Base-by-base conservation (phyloP, 106 monocot species). In the Dioscorea alata region DNA sequence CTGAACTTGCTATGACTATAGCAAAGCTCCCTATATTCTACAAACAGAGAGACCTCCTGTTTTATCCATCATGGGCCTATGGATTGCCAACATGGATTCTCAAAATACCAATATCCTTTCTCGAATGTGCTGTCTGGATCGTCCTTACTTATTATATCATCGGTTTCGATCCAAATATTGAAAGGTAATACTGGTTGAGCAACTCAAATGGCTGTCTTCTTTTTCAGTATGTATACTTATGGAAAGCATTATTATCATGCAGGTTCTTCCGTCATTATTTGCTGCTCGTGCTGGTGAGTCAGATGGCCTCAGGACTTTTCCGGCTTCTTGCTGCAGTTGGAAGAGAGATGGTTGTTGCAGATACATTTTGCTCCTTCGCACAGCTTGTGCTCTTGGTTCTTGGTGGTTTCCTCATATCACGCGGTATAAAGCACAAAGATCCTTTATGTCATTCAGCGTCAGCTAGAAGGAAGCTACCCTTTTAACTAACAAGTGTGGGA, bases 1-100 rank as follows among this genome's bases (percentile, higher is more conserved):
- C 78, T 8, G 85, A 85, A 51, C 33, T 85, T 23, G 49, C 78
- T 9, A 74, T 85, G 81, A 85, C 72, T 9, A 59, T 85, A 33
- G 33, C 34, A 12, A 63, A 71, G 65, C 75, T 85, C 42, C 81
- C 78, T 13, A 64, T 81, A 6, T 81, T 81, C 81, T 81, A 81
- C 49, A 85, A 85, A 57, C 85, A 81, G 68, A 78, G 85, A 64
- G 79, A 79, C 33, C 57, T 73, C 6, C 57, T 64, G 12, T 73
- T 79, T n/a, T 79, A 69, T 49, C 79, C 79, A 8, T 2, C 74
- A 4, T 80, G 79, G 79, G 73, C 74, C 10, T 80, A 58, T 51
- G 73, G 60, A 34, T 57, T 74, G 54, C 74, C 79, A 9, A 16
- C 49, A 7, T 69, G 69, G 63, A 8, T 80, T 18, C 65, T 86